phyloP scores from a whole-genome alignment of 1,139 yeast species.

The Pichia sp. region DNA sequence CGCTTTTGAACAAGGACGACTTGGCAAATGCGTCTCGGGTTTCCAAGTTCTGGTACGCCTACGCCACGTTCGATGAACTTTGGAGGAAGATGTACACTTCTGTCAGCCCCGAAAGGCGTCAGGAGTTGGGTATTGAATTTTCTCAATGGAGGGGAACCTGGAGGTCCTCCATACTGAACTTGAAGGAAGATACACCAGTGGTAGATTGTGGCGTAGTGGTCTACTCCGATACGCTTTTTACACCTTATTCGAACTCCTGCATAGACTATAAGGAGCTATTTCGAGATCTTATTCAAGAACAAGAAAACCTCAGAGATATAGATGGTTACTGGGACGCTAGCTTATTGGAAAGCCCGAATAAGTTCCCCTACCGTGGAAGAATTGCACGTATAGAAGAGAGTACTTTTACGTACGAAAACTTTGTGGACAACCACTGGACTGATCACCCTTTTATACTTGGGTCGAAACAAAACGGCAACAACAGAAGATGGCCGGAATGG shows the following conservation, averaged over 20 bases:
- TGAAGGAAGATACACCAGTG: constrained; percentile 24
- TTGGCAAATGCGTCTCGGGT: constrained; percentile 50
- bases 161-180: constrained; percentile 55
- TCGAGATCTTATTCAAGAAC: constrained; percentile 45
- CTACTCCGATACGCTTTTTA: constrained; percentile 61
- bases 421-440: constrained; percentile 40
- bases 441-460: constrained; percentile 67
- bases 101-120: constrained; percentile 2
- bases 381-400: constrained; percentile 45
- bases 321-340: constrained; percentile 18
- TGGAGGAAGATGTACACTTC: constrained; percentile 62
- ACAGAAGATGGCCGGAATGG: constrained; percentile 68
- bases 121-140: constrained; percentile 11
- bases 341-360: constrained; percentile 9
- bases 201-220: constrained; percentile 39
- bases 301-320: constrained; percentile 28
- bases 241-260: constrained; percentile 78
- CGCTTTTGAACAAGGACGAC: constrained; percentile 39
- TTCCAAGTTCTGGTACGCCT: constrained; percentile 69
- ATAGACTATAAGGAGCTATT: constrained; percentile 53
- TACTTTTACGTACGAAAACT: constrained; percentile 40
- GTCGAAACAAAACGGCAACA: constrained; percentile 3
- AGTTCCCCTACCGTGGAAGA: constrained; percentile 30
- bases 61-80: constrained; percentile 65
- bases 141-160: constrained; percentile 70